Evolutionary conservation across 331 rosid species (phyloP), one percentile per base, ranked within the genome.

Genomic region (Malus hybrid): DNA sequence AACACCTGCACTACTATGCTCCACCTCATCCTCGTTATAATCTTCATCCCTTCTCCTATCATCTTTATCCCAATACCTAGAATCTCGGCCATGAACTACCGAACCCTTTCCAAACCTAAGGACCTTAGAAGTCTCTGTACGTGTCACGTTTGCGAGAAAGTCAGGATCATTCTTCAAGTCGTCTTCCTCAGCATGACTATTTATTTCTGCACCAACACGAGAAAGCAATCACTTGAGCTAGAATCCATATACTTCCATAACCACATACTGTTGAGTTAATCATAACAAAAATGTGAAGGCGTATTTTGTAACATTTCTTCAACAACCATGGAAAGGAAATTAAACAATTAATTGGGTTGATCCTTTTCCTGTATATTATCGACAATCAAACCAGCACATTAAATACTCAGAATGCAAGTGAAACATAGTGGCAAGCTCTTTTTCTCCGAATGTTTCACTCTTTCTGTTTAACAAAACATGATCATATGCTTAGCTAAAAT

Each of bases 21-120:
- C 86, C 73, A 86, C 76, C 67, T 73, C 87, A 50, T 88, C 89
- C 85, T 87, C 96, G 67, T 87, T 85, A 81, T 94, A 92, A 80
- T 90, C 97, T 33, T 74, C 92, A 77, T 94, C 99, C 84, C 99
- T 90, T 77, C 99, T 90, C 85, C 99, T 81, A 84, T 94, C 97
- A 88, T 94, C 99, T 85, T 68, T 83, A 85, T 94, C 99, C 99
- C 99, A 94, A 92, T 90, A 87, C 81, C 97, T 86, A 1, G 99
- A 94, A 80, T 94, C 99, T 31, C 97, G 87, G 8, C 96, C 99
- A 77, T 90, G 93, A 34, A 77, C 89, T 59, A 80, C 95, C 0
- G 89, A 92, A 59, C 81, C 87, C 65, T 87, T 81, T 12, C 99
- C 99, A 82, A 94, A 94, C 77, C 68, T 76, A 70, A 92, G 91